Evolutionary conservation across 164 flowering plant genomes (phyloP), one percentile per base, ranked within the genome.

Genomic region (Akebia trifoliata): DNA sequence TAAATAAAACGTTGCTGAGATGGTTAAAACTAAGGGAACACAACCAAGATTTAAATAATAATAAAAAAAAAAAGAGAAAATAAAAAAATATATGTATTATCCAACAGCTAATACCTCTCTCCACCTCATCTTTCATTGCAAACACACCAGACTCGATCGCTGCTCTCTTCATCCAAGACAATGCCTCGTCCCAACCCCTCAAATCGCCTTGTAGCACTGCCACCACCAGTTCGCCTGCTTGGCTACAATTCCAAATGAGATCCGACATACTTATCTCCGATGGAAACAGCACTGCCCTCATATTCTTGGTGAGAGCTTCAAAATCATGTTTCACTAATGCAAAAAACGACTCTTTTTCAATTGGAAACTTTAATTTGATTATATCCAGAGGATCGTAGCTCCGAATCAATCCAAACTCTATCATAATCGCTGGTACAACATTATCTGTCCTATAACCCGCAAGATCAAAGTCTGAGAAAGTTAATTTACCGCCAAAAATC

Each of bases 361-460:
- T 18, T 2, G 98, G 98, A 50, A 87, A 89, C n/a, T 45, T 66
- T 54, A 92, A 51, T n/a, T 50, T 64, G 20, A 82, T 71, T 37
- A 92, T 10, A 17, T 82, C 84, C 24, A 92, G 50, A 0, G 98
- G 98, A 4, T 83, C 77, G 54, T 83, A 89, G 46, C 76, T 82
- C 6, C 85, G 70, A 29, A 92, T 74, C 62, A 89, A 37, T 4
- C 89, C 87, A 46, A 92, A 92, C 0, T 90, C 95, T 0, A 95
- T 95, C 81, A 87, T 74, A 22, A 90, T 77, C 0, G 93, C 81
- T 5, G 97, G 97, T 0, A 88, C 95, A 5, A 90, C 64, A 46
- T 90, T 90, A 61, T 90, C 95, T 0, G 97, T 95, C 56, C 87
- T 95, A 56, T 82, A 79, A 6, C 96, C 96, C 0, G 98, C 98